Conservation (phyloP, 2,329 filamentous ascomycete species). For the Akanthomyces lecanii region DNA sequence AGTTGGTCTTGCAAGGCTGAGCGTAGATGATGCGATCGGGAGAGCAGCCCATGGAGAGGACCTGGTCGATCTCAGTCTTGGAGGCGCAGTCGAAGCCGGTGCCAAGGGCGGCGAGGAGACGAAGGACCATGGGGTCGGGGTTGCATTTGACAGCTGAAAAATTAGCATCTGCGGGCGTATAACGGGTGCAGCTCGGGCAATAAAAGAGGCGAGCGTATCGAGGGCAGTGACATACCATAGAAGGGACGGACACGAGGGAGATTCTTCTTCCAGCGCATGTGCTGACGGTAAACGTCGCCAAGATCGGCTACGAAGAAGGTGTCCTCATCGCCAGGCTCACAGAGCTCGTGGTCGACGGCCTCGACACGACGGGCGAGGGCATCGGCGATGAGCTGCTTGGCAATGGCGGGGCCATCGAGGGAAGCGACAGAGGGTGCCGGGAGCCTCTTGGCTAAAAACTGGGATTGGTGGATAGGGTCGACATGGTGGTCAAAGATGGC, state of each 20-base stretch:
- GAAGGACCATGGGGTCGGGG: slow-evolving; percentile 83
- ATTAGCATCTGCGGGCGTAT: slow-evolving; percentile 4
- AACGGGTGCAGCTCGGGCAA: not conserved
- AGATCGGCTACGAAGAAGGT: slow-evolving; percentile 98
- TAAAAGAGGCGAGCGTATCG: not conserved
- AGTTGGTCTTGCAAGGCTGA: slow-evolving; percentile 99
- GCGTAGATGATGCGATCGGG: slow-evolving; percentile 96
- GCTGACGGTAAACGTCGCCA: slow-evolving; percentile 97
- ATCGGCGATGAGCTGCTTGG: slow-evolving; percentile 80
- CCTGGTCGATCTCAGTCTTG: slow-evolving; percentile 93
- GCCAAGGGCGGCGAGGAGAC: slow-evolving; percentile 80
- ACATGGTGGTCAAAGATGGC: slow-evolving; percentile 52
- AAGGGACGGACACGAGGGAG: slow-evolving; percentile 90
- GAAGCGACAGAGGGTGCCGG: slow-evolving; percentile 35
- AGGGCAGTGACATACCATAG: slow-evolving; percentile 61
- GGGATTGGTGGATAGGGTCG: slow-evolving; percentile 46
- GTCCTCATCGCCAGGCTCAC: slow-evolving; percentile 90
- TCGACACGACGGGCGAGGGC: slow-evolving; percentile 83
- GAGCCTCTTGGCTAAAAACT: slow-evolving; percentile 44
- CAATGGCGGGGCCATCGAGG: slow-evolving; percentile 39
- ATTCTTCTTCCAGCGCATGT: slow-evolving; percentile 95
- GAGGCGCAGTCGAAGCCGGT: slow-evolving; percentile 98
- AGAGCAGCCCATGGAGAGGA: slow-evolving; percentile 76
- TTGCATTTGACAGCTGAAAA: slow-evolving; percentile 92
- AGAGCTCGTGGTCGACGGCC: slow-evolving; percentile 79